These are phyloP conservation scores for Zoysia matrella DNA, from an alignment of 202 grass and related monocot species.

Conservation along the genomic window DNA sequence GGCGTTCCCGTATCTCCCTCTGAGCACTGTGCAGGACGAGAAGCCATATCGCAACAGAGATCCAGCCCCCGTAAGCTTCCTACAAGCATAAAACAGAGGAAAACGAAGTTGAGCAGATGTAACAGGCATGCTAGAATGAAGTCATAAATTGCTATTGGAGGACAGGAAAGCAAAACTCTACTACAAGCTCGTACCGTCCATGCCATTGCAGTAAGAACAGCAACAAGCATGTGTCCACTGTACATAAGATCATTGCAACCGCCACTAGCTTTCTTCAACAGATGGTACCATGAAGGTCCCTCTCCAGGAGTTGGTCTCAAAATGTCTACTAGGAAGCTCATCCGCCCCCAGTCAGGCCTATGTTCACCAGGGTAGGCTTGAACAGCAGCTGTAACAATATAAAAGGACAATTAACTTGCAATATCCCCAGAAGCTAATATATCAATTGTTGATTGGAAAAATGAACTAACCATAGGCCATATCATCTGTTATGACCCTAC, in stretches of 20 bases:
- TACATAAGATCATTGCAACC: constrained; percentile 97
- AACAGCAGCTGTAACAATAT: constrained; percentile 53
- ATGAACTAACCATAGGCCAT: constrained; percentile 72
- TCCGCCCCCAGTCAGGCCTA: constrained; percentile 69
- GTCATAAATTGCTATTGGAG: background rate
- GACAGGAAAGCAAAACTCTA: background rate
- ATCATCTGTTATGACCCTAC: constrained; percentile 66
- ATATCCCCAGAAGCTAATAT: background rate
- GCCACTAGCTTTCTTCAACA: constrained; percentile 89
- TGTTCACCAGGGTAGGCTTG: constrained; percentile 69
- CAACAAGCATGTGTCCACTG: constrained; percentile 95
- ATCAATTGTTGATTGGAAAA: constrained; percentile 7
- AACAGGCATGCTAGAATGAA: background rate
- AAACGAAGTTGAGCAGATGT: background rate
- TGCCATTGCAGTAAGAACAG: constrained; percentile 96
- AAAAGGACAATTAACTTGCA: constrained; percentile 11
- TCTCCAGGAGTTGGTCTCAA: constrained; percentile 82
- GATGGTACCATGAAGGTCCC: constrained; percentile 79
- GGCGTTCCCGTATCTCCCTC: constrained; percentile 79
- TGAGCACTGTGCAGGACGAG: constrained; percentile 82
- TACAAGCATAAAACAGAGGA: constrained; percentile 32
- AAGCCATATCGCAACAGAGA: constrained; percentile 74
- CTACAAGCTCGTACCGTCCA: constrained; percentile 82
- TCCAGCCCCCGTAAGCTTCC: constrained; percentile 97
- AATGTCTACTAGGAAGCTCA: constrained; percentile 87